phyloP scores from a whole-genome alignment of 768 basidiomycete species.

The Hortiboletus flavorubellus region DNA sequence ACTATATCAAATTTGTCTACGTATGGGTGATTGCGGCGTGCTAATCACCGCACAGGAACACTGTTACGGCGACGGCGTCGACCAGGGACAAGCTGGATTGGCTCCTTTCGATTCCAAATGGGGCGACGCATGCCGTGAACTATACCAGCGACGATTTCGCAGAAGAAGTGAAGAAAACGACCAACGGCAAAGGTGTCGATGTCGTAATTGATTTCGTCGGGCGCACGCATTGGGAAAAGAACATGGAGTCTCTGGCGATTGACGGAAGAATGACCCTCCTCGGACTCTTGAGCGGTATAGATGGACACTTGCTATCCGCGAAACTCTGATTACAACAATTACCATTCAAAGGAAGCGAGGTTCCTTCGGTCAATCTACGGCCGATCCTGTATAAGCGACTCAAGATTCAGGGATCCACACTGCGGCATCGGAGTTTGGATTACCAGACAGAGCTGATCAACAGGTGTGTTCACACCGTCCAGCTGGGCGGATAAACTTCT shows the following conservation, averaged over 20 bases:
- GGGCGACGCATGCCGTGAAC: conserved; percentile 75
- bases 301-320: conserved; percentile 12
- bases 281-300: conserved; percentile 60
- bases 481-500: background rate
- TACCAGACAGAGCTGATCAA: conserved; percentile 76
- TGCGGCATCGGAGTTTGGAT: conserved; percentile 66
- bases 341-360: conserved; percentile 43
- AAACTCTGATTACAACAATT: conserved; percentile 20
- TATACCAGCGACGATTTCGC: conserved; percentile 85
- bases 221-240: conserved; percentile 67
- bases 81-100: conserved; percentile 78
- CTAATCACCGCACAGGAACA: conserved; percentile 39
- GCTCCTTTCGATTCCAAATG: conserved; percentile 61
- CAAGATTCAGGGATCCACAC: conserved; percentile 83
- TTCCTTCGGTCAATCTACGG: conserved; percentile 51
- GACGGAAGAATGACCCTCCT: conserved; percentile 77
- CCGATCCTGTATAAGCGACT: conserved; percentile 82
- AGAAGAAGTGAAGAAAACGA: conserved; percentile 64
- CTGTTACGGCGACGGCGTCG: conserved; percentile 85
- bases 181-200: conserved; percentile 70
- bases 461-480: conserved; percentile 37
- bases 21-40: background rate
- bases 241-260: conserved; percentile 62
- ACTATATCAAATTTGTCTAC: background rate
- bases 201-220: conserved; percentile 86